Evolutionary conservation across 257 asterid species (phyloP).

Genomic region (Capsicum chinense): DNA sequence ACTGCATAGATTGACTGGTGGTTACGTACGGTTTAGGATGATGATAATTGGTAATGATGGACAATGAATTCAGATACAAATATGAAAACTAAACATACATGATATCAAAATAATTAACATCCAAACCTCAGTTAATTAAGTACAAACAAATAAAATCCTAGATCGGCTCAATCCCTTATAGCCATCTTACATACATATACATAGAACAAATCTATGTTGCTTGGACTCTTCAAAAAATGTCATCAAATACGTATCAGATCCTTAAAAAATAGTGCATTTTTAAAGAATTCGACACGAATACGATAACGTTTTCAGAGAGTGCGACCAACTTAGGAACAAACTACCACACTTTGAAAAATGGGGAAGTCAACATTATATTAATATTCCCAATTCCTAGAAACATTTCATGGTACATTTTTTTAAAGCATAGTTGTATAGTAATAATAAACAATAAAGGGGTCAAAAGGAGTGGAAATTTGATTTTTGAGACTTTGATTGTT

Average conservation of each 20-base stretch:
- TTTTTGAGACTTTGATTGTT: background rate
- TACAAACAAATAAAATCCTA: no score
- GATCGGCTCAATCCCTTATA: no score
- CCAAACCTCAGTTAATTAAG: no score
- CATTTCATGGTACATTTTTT: background rate
- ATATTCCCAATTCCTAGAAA: slow-evolving; percentile 20
- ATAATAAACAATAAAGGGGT: background rate
- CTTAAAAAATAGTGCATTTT: no score
- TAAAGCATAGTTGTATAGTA: background rate
- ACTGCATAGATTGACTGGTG: background rate
- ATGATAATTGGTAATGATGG: background rate
- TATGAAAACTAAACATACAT: no score
- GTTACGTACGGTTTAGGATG: background rate
- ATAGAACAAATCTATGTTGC: no score
- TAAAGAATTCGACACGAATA: no score
- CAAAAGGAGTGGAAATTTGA: slow-evolving; percentile 9
- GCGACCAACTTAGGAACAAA: background rate
- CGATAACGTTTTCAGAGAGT: no score
- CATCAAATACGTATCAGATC: no score
- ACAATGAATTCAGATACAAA: background rate
- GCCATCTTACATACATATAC: background rate
- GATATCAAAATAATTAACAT: no score
- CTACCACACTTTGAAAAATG: background rate
- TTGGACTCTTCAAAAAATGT: no score
- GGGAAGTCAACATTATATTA: background rate